A percentile compares a stretch with the other conserved stretches of the same genome.
These are phyloP conservation scores for Fusarium vanettenii DNA, from an alignment of 2,329 filamentous ascomycete genomes.

Conservation along the genomic window DNA sequence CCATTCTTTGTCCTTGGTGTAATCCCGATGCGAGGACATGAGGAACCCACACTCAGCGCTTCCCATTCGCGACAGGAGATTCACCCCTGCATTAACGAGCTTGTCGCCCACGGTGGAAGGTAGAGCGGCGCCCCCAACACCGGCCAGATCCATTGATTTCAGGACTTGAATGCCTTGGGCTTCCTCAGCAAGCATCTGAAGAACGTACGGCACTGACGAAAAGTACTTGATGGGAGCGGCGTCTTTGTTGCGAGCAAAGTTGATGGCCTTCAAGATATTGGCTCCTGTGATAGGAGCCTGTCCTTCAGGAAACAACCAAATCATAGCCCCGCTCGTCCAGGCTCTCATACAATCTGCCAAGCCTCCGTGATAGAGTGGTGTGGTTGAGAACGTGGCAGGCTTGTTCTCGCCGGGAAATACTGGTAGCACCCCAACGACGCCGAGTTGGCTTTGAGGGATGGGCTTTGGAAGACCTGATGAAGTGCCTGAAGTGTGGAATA, in stretches of 20 bases:
- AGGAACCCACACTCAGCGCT: slow-evolving; percentile 76
- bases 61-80: slow-evolving; percentile 71
- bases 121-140: slow-evolving; percentile 72
- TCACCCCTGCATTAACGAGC: slow-evolving; percentile 62
- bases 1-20: slow-evolving; percentile 66
- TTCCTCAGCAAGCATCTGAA: slow-evolving; percentile 63
- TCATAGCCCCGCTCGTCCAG: slow-evolving; percentile 68
- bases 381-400: slow-evolving; percentile 70
- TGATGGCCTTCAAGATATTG: slow-evolving; percentile 63
- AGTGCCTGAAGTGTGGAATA: slow-evolving; percentile 74
- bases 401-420: slow-evolving; percentile 50
- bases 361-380: slow-evolving; percentile 74
- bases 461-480: slow-evolving; percentile 72
- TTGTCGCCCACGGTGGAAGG: slow-evolving; percentile 63
- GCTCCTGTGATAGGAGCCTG: slow-evolving; percentile 65
- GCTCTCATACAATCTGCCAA: slow-evolving; percentile 71
- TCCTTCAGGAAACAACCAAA: slow-evolving; percentile 72
- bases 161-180: slow-evolving; percentile 55
- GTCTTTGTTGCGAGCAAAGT: slow-evolving; percentile 46
- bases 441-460: slow-evolving; percentile 68
- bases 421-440: slow-evolving; percentile 66
- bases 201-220: slow-evolving; percentile 69
- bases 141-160: slow-evolving; percentile 68
- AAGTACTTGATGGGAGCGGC: slow-evolving; percentile 63
- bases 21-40: slow-evolving; percentile 70